A percentile compares a stretch with the other conserved stretches of the same genome.
These are phyloP conservation scores for Trichothecium roseum DNA, from an alignment of 2,329 filamentous ascomycete species.

Conservation along the genomic window DNA sequence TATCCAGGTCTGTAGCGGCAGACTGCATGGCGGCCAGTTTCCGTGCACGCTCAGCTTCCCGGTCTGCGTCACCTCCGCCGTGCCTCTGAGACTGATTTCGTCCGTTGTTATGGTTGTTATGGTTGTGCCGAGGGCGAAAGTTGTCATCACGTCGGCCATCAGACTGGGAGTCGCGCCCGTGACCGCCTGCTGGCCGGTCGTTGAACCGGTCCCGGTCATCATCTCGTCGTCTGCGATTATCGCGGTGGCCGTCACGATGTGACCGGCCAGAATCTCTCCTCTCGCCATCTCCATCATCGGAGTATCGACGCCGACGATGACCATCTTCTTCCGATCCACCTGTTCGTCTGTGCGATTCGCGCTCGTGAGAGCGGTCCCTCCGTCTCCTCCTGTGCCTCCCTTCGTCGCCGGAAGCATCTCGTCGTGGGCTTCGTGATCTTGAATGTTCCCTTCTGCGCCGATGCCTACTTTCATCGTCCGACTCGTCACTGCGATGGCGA, in stretches of 20 bases:
- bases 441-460: constrained; percentile 35
- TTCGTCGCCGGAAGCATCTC: constrained; percentile 18
- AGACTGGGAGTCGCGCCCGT: constrained; percentile 4
- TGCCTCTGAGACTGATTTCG: constrained; percentile 10
- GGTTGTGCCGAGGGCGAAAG: background rate
- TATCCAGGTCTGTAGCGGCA: constrained; percentile 58
- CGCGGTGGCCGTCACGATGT: constrained; percentile 1
- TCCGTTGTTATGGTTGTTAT: constrained; percentile 10
- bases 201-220: constrained; percentile 11
- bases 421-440: constrained; percentile 30
- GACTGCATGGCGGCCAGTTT: constrained; percentile 66
- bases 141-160: constrained; percentile 2
- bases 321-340: constrained; percentile 9
- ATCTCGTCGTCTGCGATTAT: constrained; percentile 10
- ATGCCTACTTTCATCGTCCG: constrained; percentile 27
- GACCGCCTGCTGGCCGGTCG: constrained; percentile 3
- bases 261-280: background rate
- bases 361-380: constrained; percentile 14
- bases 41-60: constrained; percentile 49
- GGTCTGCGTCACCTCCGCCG: constrained; percentile 15
- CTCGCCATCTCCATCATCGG: constrained; percentile 1
- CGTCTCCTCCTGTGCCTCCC: constrained; percentile 13
- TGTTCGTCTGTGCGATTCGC: constrained; percentile 8
- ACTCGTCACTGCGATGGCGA: constrained; percentile 32
- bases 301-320: constrained; percentile 5